Conservation (phyloP, 176 grass and related monocot species). For the Oropetium thomaeum region DNA sequence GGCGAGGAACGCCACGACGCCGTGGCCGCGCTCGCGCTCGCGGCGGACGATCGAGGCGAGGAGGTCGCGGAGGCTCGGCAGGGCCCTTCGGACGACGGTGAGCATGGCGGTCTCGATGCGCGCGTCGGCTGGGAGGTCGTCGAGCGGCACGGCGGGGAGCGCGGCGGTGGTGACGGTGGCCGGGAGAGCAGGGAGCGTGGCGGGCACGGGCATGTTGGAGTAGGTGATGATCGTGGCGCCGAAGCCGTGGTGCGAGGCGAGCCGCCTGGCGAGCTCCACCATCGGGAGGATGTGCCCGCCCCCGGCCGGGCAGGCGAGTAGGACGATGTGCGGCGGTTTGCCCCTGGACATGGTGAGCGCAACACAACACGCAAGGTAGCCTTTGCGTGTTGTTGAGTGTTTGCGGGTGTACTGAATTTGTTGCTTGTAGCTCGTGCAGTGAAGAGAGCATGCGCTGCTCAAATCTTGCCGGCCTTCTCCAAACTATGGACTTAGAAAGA, state of each 20-base stretch:
- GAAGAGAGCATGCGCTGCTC: too few relatives aligned
- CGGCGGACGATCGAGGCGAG: slow-evolving; percentile 5
- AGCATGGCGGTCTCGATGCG: neutral
- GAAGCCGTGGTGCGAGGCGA: slow-evolving; percentile 18
- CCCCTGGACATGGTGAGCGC: neutral
- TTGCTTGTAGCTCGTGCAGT: too few relatives aligned
- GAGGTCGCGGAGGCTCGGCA: neutral
- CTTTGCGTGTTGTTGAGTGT: too few relatives aligned
- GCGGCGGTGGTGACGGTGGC: neutral
- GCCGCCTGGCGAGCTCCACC: slow-evolving; percentile 25
- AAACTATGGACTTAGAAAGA: too few relatives aligned
- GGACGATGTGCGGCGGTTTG: neutral
- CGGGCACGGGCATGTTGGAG: slow-evolving; percentile 30
- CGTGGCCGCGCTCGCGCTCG: neutral
- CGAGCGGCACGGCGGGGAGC: slow-evolving; percentile 39
- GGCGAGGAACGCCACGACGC: slow-evolving; percentile 27
- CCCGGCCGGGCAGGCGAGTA: slow-evolving; percentile 26
- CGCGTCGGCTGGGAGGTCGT: slow-evolving; percentile 33
- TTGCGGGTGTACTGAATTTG: too few relatives aligned
- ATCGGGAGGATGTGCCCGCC: slow-evolving; percentile 34
- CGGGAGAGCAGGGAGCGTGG: slow-evolving; percentile 19
- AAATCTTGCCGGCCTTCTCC: too few relatives aligned
- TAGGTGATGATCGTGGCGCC: slow-evolving; percentile 35
- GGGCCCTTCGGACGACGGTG: neutral
- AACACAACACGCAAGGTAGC: too few relatives aligned